phyloP scores from a whole-genome alignment of 371 early-diverging fungal species.

The Mucor velutinosus region DNA sequence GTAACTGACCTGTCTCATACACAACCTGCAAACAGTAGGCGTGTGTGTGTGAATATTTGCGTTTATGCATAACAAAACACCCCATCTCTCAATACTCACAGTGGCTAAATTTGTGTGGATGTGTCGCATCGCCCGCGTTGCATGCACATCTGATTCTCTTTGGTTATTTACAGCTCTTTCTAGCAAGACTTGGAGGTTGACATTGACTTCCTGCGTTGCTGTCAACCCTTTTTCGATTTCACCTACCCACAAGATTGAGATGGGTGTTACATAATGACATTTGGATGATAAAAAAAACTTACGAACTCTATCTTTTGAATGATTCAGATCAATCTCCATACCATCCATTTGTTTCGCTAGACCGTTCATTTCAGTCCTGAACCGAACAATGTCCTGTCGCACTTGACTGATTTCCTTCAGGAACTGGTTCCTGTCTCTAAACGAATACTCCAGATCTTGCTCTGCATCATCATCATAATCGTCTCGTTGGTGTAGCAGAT shows the following conservation, averaged over 20 bases:
- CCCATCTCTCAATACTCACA: slow-evolving; percentile 26
- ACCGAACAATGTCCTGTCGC: slow-evolving; percentile 45
- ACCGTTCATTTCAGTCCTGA: slow-evolving; percentile 54
- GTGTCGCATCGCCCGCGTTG: slow-evolving; percentile 41
- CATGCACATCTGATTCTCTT: slow-evolving; percentile 57
- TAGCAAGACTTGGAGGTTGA: slow-evolving; percentile 60
- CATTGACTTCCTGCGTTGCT: slow-evolving; percentile 64
- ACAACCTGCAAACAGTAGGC: slow-evolving; percentile 29
- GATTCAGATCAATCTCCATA: slow-evolving; percentile 50
- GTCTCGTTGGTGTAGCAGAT: neutral
- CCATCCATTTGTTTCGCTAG: slow-evolving; percentile 55
- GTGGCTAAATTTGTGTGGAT: slow-evolving; percentile 59
- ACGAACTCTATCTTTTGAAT: slow-evolving; percentile 33
- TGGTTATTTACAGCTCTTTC: slow-evolving; percentile 60
- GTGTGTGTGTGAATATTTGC: neutral
- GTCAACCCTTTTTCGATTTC: slow-evolving; percentile 56
- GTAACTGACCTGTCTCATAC: slow-evolving; percentile 35
- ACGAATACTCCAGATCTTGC: neutral
- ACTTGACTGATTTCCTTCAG: slow-evolving; percentile 31
- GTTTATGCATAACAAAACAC: neutral
- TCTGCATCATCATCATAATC: neutral
- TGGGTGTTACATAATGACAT: neutral
- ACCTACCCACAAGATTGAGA: slow-evolving; percentile 6
- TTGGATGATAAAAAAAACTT: slow-evolving; percentile 2
- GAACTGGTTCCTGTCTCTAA: slow-evolving; percentile 13